Evolutionary conservation across 2,329 filamentous ascomycete species (phyloP).

Genomic region (Aquanectria penicillioides): DNA sequence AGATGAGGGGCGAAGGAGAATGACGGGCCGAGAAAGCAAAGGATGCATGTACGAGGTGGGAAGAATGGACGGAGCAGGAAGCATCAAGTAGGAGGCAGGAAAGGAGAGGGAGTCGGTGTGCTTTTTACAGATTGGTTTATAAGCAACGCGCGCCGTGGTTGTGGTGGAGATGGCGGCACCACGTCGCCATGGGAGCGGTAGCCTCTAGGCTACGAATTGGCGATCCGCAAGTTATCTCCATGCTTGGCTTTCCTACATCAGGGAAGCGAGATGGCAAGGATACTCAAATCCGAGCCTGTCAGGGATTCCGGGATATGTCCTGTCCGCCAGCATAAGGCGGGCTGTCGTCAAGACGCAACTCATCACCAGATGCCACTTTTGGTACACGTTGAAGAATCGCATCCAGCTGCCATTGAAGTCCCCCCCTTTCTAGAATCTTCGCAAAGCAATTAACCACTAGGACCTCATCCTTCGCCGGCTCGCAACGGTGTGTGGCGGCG

Average conservation of each 20-base stretch:
- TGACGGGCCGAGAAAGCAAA: slow-evolving; percentile 4
- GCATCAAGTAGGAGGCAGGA: not conserved
- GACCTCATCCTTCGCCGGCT: not conserved
- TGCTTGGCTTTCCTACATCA: too few species aligned
- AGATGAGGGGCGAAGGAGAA: slow-evolving; percentile 14
- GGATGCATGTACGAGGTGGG: not conserved
- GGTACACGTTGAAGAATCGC: too few species aligned
- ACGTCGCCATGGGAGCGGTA: slow-evolving; percentile 5
- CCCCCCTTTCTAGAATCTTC: too few species aligned
- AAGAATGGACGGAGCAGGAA: not conserved
- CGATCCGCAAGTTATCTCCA: not conserved
- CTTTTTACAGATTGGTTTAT: slow-evolving; percentile 6
- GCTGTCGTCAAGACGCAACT: too few species aligned
- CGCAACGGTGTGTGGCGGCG: not conserved
- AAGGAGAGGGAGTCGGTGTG: not conserved
- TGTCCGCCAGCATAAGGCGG: too few species aligned
- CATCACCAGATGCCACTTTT: too few species aligned
- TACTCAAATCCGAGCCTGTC: too few species aligned
- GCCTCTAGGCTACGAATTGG: slow-evolving; percentile 3
- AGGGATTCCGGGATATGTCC: too few species aligned
- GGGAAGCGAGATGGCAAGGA: too few species aligned
- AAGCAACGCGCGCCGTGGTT: not conserved
- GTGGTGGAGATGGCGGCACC: not conserved
- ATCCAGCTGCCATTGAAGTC: too few species aligned
- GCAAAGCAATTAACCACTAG: too few species aligned